Evolutionary conservation across 1,139 yeast species (phyloP), one percentile per base, ranked within the genome.

Genomic region (Suhomyces bokatorum): DNA sequence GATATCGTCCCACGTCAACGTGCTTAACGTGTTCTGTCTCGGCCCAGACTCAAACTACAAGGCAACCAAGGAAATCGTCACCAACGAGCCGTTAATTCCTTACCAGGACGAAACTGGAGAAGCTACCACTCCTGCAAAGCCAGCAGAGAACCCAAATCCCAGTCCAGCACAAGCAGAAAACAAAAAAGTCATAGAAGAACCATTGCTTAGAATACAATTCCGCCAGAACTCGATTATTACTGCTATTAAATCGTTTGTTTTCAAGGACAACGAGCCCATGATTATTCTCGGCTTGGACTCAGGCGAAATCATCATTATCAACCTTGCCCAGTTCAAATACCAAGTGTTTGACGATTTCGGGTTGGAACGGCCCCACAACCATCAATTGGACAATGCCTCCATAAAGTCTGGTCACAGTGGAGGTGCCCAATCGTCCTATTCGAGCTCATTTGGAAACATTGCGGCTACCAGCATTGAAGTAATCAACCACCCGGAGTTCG

Each of bases 281-380:
- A 57, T 69, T 0, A 48, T 71, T 1, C 34, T 70, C n/a, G 78
- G 78, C 1, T 58, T 71, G 39, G 69, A 65, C 47, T 54, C 68
- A 4, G 77, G 78, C 3, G 67, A 64, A 32, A 47, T 73, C 1
- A 36, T 68, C 11, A 44, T 70, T 5, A 42, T 73, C 24, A 66
- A 70, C 45, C 55, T 72, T 31, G 44, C 49, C 2, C 58, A 62
- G 12, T 57, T 69, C 43, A 60, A 62, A 5, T 66, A 53, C 47
- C 64, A 66, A 38, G 51, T 57, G 3, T 59, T 70, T 46, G 63
- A 65, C 40, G 60, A 59, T 35, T 50, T 62, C 35, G 60, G 60
- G 11, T 37, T 53, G 32, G 49, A 55, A n/a, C 32, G 33, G n/a
- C 43, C 40, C 10, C 30, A 17, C 20, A 42, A 40, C 20, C 45